Conservation (phyloP, 2,329 filamentous ascomycete genomes). For the Epichloe typhina region DNA sequence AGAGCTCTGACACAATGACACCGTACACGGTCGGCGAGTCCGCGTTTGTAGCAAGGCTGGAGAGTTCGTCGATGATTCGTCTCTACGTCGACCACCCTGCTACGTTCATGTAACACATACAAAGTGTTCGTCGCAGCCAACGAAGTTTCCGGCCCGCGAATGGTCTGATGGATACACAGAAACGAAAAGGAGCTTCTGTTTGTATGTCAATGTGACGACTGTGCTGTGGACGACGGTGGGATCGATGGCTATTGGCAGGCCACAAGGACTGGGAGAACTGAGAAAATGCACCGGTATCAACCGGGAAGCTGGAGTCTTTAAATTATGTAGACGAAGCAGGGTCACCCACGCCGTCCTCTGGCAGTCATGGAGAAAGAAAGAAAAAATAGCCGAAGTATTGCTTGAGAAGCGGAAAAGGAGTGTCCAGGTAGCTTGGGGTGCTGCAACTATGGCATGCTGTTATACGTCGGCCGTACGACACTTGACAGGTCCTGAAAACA, state of each 20-base stretch:
- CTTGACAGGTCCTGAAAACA: constrained; percentile 3
- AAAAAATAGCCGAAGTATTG: constrained; percentile 5
- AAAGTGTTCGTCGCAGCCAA: constrained; percentile 1
- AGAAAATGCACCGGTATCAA: not conserved
- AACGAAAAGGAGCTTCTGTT: constrained; percentile 1
- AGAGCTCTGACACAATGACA: not conserved
- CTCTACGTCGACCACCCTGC: not conserved
- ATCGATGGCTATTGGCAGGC: not conserved
- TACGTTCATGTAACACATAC: constrained; percentile 1
- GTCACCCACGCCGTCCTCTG: not conserved
- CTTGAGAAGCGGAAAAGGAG: not conserved
- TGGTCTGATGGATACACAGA: constrained; percentile 1
- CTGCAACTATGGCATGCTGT: constrained; percentile 5
- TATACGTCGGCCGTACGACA: constrained; percentile 8
- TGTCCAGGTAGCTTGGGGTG: constrained; percentile 1
- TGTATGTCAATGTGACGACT: not conserved
- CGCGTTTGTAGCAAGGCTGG: not conserved
- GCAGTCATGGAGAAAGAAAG: not conserved
- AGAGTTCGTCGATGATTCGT: not conserved
- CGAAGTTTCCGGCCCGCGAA: constrained; percentile 1
- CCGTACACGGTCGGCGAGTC: not conserved
- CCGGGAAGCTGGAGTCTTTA: not conserved
- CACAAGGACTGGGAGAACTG: not conserved
- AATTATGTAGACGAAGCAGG: not conserved
- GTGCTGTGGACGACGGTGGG: not conserved